phyloP scores from a whole-genome alignment of 2,329 filamentous ascomycete genomes.

The Xenoacremonium recifei region DNA sequence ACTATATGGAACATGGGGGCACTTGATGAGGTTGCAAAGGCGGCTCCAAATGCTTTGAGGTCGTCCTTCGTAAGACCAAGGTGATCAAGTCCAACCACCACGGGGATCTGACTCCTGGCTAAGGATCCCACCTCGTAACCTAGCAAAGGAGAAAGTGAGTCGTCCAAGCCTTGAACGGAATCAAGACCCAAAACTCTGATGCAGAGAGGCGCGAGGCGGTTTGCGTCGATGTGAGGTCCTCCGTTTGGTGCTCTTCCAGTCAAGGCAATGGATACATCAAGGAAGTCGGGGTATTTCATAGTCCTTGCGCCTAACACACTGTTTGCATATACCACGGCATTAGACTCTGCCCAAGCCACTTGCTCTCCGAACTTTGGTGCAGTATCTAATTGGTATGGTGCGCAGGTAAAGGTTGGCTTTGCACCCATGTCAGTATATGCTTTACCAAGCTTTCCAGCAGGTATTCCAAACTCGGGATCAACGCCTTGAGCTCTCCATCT shows the following conservation, averaged over 20 bases:
- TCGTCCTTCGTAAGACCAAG: conserved; percentile 24
- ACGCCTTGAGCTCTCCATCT: conserved; percentile 38
- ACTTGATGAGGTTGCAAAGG: conserved; percentile 40
- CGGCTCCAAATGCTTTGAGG: conserved; percentile 43
- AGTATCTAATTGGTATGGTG: conserved; percentile 39
- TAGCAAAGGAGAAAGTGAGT: conserved; percentile 37
- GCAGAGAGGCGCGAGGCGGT: conserved; percentile 36
- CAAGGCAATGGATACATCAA: conserved; percentile 42
- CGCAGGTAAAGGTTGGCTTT: conserved; percentile 40
- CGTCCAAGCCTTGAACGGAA: conserved; percentile 26
- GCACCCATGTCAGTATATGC: conserved; percentile 41
- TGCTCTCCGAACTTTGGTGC: conserved; percentile 32
- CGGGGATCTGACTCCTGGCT: conserved; percentile 30
- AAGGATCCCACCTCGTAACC: conserved; percentile 36
- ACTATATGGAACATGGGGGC: conserved; percentile 45
- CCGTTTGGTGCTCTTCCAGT: conserved; percentile 46
- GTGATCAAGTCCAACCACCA: conserved; percentile 33
- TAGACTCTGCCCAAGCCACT: conserved; percentile 44
- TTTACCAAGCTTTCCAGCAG: conserved; percentile 33
- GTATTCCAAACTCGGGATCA: conserved; percentile 25
- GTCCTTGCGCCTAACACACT: conserved; percentile 44
- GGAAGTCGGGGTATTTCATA: conserved; percentile 44
- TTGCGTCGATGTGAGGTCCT: conserved; percentile 45
- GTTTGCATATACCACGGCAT: conserved; percentile 45
- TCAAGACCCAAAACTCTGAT: conserved; percentile 18